These are phyloP conservation scores for Coprinopsis strossmayeri DNA, from an alignment of 768 basidiomycete genomes.

Conservation along the genomic window DNA sequence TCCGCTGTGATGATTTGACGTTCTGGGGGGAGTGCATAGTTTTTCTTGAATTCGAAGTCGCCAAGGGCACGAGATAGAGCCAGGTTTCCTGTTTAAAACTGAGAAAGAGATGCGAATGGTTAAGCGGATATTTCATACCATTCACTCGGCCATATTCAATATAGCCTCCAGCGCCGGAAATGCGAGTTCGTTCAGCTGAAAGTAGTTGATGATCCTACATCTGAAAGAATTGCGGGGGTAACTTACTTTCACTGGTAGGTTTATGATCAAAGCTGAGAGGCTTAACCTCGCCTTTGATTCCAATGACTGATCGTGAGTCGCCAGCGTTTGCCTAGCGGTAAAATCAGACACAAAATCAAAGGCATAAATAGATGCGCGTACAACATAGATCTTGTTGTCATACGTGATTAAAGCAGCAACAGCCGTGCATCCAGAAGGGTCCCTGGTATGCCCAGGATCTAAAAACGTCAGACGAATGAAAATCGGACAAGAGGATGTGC, in stretches of 20 bases:
- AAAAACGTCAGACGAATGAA: conserved; percentile 11
- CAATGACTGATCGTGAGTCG: conserved; percentile 88
- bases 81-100: conserved; percentile 66
- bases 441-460: conserved; percentile 85
- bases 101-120: conserved; percentile 1
- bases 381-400: conserved; percentile 74
- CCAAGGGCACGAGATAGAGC: conserved; percentile 93
- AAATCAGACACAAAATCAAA: conserved; percentile 9
- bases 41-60: conserved; percentile 99
- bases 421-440: conserved; percentile 96
- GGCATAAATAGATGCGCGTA: conserved; percentile 31
- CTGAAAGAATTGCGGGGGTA: background rate
- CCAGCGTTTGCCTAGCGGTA: conserved; percentile 86
- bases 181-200: conserved; percentile 78
- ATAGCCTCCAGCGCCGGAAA: conserved; percentile 88
- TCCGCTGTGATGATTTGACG: conserved; percentile 92
- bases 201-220: conserved; percentile 7
- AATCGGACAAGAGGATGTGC: conserved; percentile 5
- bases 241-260: conserved; percentile 77
- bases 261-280: conserved; percentile 94
- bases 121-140: conserved; percentile 40
- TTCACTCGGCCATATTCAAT: conserved; percentile 97
- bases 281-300: conserved; percentile 79
- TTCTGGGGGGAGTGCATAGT: conserved; percentile 72
- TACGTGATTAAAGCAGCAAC: conserved; percentile 79